Base-by-base conservation (phyloP, 106 monocot genomes). In the Narthecium ossifragum region DNA sequence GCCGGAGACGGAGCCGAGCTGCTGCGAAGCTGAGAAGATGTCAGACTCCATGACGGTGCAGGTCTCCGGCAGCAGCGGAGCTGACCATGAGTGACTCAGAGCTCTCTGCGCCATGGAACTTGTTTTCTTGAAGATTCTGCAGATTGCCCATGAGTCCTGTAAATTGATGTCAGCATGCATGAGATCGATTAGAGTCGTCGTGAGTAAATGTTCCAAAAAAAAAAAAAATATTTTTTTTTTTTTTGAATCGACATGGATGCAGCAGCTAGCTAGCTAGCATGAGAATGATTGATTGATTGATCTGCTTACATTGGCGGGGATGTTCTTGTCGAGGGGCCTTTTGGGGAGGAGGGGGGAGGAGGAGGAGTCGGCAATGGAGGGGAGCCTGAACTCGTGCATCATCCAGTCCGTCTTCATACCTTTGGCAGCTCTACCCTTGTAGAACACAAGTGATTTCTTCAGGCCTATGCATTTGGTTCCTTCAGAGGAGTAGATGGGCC, bases 391-490 rank as follows among this genome's bases (percentile, higher is more conserved):
- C 78, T 96, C 94, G 22, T 96, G 94, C 94, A 96, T 96, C 94
- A 96, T 96, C 94, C 94, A 96, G 55, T 96, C 90, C 0, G 94
- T 96, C 54, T 96, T 96, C 39, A 70, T 40, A 13, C 94, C 94
- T 75, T 86, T 96, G 13, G 94, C 94, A 26, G 94, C 94, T 68
- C 94, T 83, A n/a, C 94, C 94, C 58, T 81, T 86, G 78, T 96
- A 96, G 75, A 96, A 96, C 14, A 96, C 94, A n/a, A 94, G 93
- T 8, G 93, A 94, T 67, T 94, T 94, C 85, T 94, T 94, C 27
- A 94, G 70, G 25, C 93, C 94, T 17, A 96, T 96, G 86, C 90
- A 96, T 69, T 78, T 90, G 38, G 65, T 60, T 8, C 86, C 94
- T 18, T 96, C 94, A 0, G 86, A 78, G 20, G 94, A 78, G 76